Conservation (phyloP, 2,329 filamentous ascomycete genomes). For the Dendryphion nanum region DNA sequence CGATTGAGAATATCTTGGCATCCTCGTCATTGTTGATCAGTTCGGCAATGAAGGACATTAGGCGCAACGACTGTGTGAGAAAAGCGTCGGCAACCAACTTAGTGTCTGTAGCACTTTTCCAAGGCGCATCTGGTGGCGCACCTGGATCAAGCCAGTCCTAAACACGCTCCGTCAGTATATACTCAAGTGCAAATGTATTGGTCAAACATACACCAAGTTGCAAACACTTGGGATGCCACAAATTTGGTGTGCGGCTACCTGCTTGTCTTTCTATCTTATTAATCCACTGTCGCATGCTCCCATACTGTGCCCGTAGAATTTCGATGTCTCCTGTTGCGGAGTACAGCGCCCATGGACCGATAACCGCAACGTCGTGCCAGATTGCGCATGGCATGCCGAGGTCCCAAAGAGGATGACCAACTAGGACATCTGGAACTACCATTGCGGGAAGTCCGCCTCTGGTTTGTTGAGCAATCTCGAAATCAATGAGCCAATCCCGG, state of each 20-base stretch:
- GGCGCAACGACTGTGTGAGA: background rate
- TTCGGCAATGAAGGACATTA: background rate
- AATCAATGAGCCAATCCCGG: constrained; percentile 40
- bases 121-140: background rate
- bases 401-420: background rate
- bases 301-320: background rate
- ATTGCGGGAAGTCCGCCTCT: background rate
- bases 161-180: background rate
- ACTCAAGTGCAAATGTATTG: background rate
- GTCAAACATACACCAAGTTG: background rate
- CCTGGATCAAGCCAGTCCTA: constrained; percentile 3
- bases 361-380: background rate
- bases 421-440: background rate
- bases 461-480: constrained; percentile 13
- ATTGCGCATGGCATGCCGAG: background rate
- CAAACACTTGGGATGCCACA: background rate
- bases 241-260: background rate
- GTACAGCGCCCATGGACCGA: background rate
- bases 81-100: background rate
- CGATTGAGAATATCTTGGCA: background rate
- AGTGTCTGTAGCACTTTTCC: background rate
- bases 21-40: background rate
- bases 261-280: background rate
- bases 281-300: background rate
- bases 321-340: background rate